A percentile compares a stretch with the other conserved stretches of the same genome.
These are phyloP conservation scores for Phytopythium kandeliae DNA, from an alignment of 352 stramenopile genomes.

Conservation along the genomic window DNA sequence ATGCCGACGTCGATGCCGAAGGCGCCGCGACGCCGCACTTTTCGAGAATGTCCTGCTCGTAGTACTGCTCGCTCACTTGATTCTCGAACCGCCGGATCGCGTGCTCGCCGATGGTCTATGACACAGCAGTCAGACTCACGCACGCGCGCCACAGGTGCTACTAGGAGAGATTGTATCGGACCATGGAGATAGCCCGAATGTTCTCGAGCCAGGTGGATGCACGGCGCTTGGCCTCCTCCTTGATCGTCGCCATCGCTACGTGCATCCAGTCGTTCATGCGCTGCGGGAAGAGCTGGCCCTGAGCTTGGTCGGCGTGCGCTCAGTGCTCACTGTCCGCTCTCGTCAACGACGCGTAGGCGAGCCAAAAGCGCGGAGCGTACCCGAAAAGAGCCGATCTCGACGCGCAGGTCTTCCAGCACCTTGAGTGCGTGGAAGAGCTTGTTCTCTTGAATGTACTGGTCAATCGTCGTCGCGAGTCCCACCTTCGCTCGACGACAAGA, in stretches of 20 bases:
- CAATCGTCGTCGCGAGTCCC: slow-evolving; percentile 53
- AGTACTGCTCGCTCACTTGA: slow-evolving; percentile 69
- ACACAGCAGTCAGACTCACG: not conserved
- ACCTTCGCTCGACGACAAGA: slow-evolving; percentile 27
- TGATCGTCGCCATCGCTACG: slow-evolving; percentile 61
- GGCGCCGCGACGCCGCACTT: slow-evolving; percentile 39
- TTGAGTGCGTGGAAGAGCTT: slow-evolving; percentile 80
- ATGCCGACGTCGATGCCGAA: slow-evolving; percentile 1
- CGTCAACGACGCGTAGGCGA: not conserved
- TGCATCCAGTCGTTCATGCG: slow-evolving; percentile 81
- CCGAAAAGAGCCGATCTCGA: slow-evolving; percentile 63
- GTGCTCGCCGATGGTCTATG: slow-evolving; percentile 50
- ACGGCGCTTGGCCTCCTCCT: slow-evolving; percentile 59
- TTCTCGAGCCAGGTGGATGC: slow-evolving; percentile 70
- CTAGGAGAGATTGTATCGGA: slow-evolving; percentile 3
- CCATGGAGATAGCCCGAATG: slow-evolving; percentile 51
- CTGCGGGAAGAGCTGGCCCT: slow-evolving; percentile 73
- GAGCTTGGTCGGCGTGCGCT: too few species aligned
- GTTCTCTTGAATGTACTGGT: slow-evolving; percentile 55
- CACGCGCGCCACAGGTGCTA: too few species aligned
- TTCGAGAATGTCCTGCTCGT: slow-evolving; percentile 70
- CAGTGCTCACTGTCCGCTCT: not conserved
- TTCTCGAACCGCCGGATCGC: slow-evolving; percentile 72
- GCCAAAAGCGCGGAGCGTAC: slow-evolving; percentile 14
- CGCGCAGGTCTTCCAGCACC: slow-evolving; percentile 60